phyloP scores from a whole-genome alignment of 169 alveolate genomes.

The Plasmodium inui region DNA sequence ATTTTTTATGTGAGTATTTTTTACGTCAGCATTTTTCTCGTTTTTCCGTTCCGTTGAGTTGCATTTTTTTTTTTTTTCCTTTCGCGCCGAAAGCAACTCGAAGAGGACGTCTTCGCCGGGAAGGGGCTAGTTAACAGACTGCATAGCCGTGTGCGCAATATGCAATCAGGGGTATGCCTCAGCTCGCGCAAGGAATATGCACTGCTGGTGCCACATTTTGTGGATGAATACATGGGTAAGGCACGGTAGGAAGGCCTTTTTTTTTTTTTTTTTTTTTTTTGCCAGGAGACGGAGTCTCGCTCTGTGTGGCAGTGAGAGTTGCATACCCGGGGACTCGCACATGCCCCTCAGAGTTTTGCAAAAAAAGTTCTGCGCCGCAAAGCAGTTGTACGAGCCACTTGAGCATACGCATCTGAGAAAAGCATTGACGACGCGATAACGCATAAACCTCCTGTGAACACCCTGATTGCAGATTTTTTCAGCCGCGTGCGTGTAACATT shows the following conservation, averaged over 20 bases:
- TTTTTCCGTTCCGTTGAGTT: background rate
- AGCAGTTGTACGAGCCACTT: background rate
- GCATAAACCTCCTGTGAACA: background rate
- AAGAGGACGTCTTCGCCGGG: too few relatives aligned
- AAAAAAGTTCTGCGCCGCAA: background rate
- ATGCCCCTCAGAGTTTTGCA: background rate
- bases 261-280: too few relatives aligned
- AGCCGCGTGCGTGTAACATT: background rate
- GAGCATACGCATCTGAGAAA: background rate
- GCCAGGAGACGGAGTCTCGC: too few relatives aligned
- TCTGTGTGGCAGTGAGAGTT: background rate
- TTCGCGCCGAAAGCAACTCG: background rate
- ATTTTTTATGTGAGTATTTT: too few relatives aligned
- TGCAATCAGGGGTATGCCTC: background rate
- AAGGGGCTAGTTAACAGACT: background rate
- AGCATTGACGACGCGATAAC: background rate
- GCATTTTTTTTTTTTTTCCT: background rate
- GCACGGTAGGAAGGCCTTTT: background rate
- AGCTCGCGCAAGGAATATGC: background rate
- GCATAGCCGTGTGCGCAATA: background rate
- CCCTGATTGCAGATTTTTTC: background rate
- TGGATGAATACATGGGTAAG: background rate
- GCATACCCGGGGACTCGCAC: background rate
- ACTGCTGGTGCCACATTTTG: background rate
- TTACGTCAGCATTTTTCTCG: background rate